These are phyloP conservation scores for Rostrohypoxylon terebratum DNA, from an alignment of 495 filamentous ascomycete species.

Conservation along the genomic window DNA sequence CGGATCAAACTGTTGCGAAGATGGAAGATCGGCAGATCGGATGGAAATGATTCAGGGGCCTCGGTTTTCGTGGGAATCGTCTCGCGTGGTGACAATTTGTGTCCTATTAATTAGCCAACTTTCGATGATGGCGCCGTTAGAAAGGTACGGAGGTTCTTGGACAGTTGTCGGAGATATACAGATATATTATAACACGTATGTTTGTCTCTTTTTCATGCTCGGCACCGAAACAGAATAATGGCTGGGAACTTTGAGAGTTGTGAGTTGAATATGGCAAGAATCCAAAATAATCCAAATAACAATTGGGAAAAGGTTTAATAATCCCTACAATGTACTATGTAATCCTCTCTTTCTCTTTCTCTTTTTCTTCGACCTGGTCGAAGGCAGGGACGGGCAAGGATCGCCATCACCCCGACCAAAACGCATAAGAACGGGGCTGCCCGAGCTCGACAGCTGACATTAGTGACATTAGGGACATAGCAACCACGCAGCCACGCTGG, in stretches of 20 bases:
- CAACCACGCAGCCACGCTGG: not conserved
- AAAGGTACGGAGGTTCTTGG: slow-evolving; percentile 2
- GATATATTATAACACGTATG: not conserved
- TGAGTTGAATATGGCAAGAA: not conserved
- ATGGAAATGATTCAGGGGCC: slow-evolving; percentile 18
- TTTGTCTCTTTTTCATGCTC: not conserved
- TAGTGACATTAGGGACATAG: not conserved
- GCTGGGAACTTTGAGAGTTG: not conserved
- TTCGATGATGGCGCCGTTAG: not conserved
- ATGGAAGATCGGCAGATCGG: slow-evolving; percentile 7
- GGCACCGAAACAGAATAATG: not conserved
- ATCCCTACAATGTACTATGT: slow-evolving; percentile 30
- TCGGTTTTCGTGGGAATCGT: slow-evolving; percentile 9
- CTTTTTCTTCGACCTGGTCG: slow-evolving; percentile 8
- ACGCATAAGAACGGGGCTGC: slow-evolving; percentile 32
- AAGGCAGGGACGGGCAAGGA: slow-evolving; percentile 28
- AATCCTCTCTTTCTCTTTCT: slow-evolving; percentile 9
- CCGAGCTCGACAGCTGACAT: slow-evolving; percentile 28
- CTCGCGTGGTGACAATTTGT: slow-evolving; percentile 21
- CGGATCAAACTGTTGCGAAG: slow-evolving; percentile 1
- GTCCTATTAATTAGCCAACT: slow-evolving; percentile 13
- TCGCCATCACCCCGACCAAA: slow-evolving; percentile 32
- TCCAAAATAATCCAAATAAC: not conserved
- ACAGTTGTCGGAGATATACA: slow-evolving; percentile 4
- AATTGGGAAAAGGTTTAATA: slow-evolving; percentile 19